A percentile compares a stretch with the other conserved stretches of the same genome.
These are phyloP conservation scores for Rhizoclosmatium sp. DNA, from an alignment of 192 early-diverging fungal species.

Conservation along the genomic window DNA sequence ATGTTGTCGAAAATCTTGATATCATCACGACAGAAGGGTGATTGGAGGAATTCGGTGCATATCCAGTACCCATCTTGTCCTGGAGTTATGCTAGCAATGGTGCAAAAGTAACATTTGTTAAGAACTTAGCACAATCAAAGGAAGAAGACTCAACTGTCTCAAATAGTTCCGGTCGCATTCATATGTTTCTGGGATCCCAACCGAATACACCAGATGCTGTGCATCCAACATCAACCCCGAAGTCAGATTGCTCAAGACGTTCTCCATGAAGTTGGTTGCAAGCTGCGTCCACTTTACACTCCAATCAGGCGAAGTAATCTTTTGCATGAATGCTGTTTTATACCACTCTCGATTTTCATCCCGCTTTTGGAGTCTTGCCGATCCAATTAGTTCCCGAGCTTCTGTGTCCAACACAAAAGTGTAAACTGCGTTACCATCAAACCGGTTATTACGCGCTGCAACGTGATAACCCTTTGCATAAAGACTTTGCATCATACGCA, in stretches of 20 bases:
- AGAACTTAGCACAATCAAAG: too few species aligned
- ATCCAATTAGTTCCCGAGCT: too few species aligned
- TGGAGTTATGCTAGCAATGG: neutral
- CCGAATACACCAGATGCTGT: too few species aligned
- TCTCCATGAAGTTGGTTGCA: neutral
- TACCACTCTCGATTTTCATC: too few species aligned
- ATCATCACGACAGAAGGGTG: neutral
- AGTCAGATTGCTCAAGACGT: too few species aligned
- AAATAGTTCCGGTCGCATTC: neutral
- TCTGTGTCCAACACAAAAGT: neutral
- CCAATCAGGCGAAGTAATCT: neutral
- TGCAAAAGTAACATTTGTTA: neutral
- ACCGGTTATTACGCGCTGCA: neutral
- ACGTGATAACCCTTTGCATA: neutral
- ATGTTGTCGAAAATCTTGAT: neutral
- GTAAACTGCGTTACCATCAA: neutral
- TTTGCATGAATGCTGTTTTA: neutral
- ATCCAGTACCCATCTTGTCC: neutral
- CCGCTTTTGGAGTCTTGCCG: too few species aligned
- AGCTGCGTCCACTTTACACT: neutral
- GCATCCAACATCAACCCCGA: too few species aligned
- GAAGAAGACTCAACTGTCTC: neutral
- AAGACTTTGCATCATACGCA: neutral
- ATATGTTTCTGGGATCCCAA: conserved; percentile 1
- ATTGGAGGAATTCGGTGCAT: neutral